Evolutionary conservation across 2,329 filamentous ascomycete species (phyloP).

Genomic region (Beauveria brongniartii): DNA sequence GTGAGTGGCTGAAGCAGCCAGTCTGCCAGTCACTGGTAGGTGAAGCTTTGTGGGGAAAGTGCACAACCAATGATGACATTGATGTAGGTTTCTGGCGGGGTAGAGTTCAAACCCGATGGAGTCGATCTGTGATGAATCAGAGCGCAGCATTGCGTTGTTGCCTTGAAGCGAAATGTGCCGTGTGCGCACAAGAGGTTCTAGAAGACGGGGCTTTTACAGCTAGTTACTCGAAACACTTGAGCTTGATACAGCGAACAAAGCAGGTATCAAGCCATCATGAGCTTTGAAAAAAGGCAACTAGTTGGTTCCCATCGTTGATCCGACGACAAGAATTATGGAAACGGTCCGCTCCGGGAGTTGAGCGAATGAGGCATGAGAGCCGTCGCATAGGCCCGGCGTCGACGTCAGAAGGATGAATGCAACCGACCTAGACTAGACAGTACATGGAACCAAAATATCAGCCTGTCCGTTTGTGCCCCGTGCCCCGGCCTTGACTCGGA

Average conservation of each 20-base stretch:
- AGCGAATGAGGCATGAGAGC: not conserved
- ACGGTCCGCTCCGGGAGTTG: not conserved
- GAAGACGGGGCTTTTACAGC: not conserved
- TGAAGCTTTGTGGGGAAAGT: not conserved
- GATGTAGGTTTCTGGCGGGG: not conserved
- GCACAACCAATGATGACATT: constrained; percentile 2
- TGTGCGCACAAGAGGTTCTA: not conserved
- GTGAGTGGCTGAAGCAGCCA: constrained; percentile 1
- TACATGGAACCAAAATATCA: not conserved
- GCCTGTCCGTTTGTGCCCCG: not conserved
- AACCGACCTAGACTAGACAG: not conserved
- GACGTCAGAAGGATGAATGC: not conserved
- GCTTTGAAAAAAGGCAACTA: not conserved
- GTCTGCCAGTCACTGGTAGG: not conserved
- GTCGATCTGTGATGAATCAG: constrained; percentile 9
- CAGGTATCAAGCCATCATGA: not conserved
- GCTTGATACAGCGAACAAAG: too few relatives aligned
- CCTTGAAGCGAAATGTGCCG: not conserved
- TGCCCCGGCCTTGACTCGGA: not conserved
- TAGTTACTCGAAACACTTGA: too few relatives aligned
- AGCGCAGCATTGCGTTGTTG: not conserved
- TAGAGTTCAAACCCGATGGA: constrained; percentile 4
- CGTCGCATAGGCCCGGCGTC: not conserved
- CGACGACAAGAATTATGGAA: not conserved
- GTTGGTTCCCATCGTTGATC: too few relatives aligned